Base-by-base conservation (phyloP, 441 rosid genomes). In the Croton setiger region DNA sequence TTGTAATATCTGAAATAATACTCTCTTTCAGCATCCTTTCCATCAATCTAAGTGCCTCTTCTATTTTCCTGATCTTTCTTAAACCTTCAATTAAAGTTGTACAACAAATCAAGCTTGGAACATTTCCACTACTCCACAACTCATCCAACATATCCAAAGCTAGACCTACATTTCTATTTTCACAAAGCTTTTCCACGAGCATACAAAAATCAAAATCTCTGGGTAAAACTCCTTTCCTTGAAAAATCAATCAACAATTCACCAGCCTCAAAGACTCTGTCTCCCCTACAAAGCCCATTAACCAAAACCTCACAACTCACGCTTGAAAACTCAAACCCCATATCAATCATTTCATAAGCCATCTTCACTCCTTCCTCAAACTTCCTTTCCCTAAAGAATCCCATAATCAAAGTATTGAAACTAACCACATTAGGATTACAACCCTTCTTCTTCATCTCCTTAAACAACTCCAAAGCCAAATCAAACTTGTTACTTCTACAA, bases 321-420 rank as follows among this genome's bases (percentile, higher is more conserved):
- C 67, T 74, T 0, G 96, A 93, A 70, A 91, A 78, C 61, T 68
- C 74, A 54, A 81, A 83, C 31, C 91, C 87, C 17, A 86, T 47
- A 65, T 86, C 90, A 61, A 85, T 79, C 98, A 93, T 88, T 83
- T 91, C 96, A 65, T 91, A 83, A 5, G 88, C 97, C 93, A 93
- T 84, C 60, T 67, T 78, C 4, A 90, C 63, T 49, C 88, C 97
- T 44, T 93, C 88, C 66, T 87, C 86, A 64, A 81, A 66, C 72
- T 87, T 83, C 79, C 78, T 76, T 60, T 74, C 84, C 41, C 92
- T 68, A 10, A 89, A 88, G 63, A 91, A 80, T 60, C 96, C 96
- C 43, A 63, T 78, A 23, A 93, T 91, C 86, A 93, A 64, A 72
- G 94, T 91, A 66, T 93, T 93, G 45, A 93, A 93, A 74, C 85